Evolutionary conservation across 1,284 basidiomycete species (phyloP), one percentile per base, ranked within the genome.

Genomic region (Phlebopus sp.): DNA sequence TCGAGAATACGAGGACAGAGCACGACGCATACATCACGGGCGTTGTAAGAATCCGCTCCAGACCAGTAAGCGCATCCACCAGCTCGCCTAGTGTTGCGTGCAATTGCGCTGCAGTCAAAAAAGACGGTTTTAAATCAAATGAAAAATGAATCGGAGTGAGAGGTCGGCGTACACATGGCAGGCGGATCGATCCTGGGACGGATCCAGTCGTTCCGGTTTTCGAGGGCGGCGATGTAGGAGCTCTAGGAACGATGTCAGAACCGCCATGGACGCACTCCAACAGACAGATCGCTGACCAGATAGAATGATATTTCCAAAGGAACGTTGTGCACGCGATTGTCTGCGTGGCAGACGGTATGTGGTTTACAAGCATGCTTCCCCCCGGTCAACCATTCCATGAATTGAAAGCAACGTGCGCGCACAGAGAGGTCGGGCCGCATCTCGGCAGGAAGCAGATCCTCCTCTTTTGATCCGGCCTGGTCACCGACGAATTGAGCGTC

Each of bases 1-100:
- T 13, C 15, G n/a, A 35, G 15, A 65, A 88, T 23, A 23, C 73
- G 81, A 85, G n/a, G n/a, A n/a, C n/a, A n/a, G n/a, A n/a, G n/a
- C 67, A 86, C 87, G 1, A 86, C 87, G 0, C 31, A 11, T 41
- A 46, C 45, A 46, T 35, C n/a, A 41, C 45, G 6, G 86, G 86
- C 0, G 86, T 90, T 0, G 86, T 89, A 11, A 90, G 69, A 54
- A 90, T 88, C 32, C 87, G 74, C 60, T 91, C 87, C 4, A 90
- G 72, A 4, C 81, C 81, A 10, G 82, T 84, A 37, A 90, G 67
- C 11, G 82, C 76, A 40, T 89, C 85, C 3, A 81, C 78, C 39
- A 90, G 74, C 51, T 76, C 72, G 55, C 76, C 77, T 6, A 90
- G 62, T 1, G 78, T 59, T 2, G 55, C 57, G 0, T 84, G 51